A percentile compares a stretch with the other conserved stretches of the same genome.
Evolutionary conservation across 805 yeast species (phyloP).

Genomic region (Debaryomyces prosopidis): DNA sequence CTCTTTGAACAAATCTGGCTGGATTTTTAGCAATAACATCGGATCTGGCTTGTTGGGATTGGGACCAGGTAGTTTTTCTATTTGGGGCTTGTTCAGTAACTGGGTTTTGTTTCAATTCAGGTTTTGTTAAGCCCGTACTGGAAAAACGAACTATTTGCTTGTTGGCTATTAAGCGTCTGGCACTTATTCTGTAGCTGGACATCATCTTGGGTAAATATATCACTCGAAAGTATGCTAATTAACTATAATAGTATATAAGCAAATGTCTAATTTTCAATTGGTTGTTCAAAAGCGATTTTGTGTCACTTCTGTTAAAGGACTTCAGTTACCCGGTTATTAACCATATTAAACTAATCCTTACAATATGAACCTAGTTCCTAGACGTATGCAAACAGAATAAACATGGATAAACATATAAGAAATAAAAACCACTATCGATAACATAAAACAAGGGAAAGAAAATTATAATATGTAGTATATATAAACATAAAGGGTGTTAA

Average conservation of each 20-base stretch:
- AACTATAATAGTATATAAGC: neutral
- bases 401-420: conserved; percentile 1
- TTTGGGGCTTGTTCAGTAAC: conserved; percentile 72
- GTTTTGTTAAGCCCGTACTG: conserved; percentile 23
- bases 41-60: conserved; percentile 60
- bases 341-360: neutral
- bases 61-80: conserved; percentile 68
- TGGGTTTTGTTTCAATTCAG: conserved; percentile 21
- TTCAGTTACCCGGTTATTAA: neutral
- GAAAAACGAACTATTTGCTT: conserved; percentile 2
- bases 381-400: neutral
- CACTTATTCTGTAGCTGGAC: conserved; percentile 1
- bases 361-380: neutral
- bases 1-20: conserved; percentile 66
- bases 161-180: neutral
- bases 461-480: conserved; percentile 1
- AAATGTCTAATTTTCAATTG: conserved; percentile 6
- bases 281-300: conserved; percentile 1
- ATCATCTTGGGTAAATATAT: conserved; percentile 2
- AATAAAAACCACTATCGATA: conserved; percentile 3
- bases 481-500: neutral
- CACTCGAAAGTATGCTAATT: neutral
- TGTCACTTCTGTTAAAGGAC: neutral
- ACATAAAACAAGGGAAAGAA: neutral
- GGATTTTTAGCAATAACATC: conserved; percentile 56